phyloP scores from a whole-genome alignment of 805 yeast species.

The Ogataea glucozyma region DNA sequence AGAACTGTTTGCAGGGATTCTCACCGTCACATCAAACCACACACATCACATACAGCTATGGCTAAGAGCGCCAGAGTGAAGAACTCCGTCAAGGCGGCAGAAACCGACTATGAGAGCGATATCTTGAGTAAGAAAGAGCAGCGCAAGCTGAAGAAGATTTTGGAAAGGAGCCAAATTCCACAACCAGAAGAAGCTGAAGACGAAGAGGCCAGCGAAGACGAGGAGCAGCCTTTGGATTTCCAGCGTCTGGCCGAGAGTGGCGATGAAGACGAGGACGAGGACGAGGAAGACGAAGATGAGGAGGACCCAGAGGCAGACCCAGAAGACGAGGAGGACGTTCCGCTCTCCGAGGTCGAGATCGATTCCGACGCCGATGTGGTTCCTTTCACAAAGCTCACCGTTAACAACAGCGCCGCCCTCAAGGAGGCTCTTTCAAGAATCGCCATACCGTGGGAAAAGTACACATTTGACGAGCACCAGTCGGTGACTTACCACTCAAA shows the following conservation, averaged over 20 bases:
- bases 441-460: constrained; percentile 62
- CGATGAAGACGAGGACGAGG: constrained; percentile 32
- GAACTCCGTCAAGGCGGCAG: constrained; percentile 23
- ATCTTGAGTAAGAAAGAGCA: constrained; percentile 63
- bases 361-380: constrained; percentile 95
- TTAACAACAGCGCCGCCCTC: constrained; percentile 85
- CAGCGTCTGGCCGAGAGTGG: constrained; percentile 29
- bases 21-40: not conserved
- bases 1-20: not conserved
- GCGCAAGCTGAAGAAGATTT: constrained; percentile 23
- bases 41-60: constrained; percentile 10
- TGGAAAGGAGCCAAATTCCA: constrained; percentile 32
- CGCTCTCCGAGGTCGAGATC: constrained; percentile 86
- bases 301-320: constrained; percentile 58
- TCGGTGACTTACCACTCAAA: constrained; percentile 59
- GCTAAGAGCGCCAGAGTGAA: constrained; percentile 21
- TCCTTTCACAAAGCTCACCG: constrained; percentile 85
- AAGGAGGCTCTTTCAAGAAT: constrained; percentile 68
- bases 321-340: constrained; percentile 78
- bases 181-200: constrained; percentile 38
- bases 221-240: constrained; percentile 41
- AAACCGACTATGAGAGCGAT: constrained; percentile 45
- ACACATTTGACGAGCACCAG: constrained; percentile 83
- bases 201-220: constrained; percentile 42
- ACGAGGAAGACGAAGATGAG: constrained; percentile 33